Percentiles rank a stretch among this genome's conserved stretches.
These are phyloP conservation scores for Cytospora chrysosperma DNA, from an alignment of 2,329 filamentous ascomycete genomes.

Conservation along the genomic window DNA sequence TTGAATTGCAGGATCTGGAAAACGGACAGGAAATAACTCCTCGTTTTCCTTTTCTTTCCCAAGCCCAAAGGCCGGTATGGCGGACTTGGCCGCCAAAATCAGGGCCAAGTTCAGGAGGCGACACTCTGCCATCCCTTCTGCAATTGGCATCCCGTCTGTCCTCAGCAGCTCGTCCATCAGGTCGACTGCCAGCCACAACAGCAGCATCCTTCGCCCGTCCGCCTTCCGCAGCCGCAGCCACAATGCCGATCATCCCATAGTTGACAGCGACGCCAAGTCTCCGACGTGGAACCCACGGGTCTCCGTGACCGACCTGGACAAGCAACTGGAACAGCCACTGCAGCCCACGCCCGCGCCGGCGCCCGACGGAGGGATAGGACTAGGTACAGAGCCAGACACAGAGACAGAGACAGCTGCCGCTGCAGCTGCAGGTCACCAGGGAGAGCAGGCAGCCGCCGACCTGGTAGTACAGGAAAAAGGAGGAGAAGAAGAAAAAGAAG, in stretches of 20 bases:
- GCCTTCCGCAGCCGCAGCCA: slow-evolving; percentile 12
- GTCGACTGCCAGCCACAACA: slow-evolving; percentile 31
- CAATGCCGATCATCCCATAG: slow-evolving; percentile 15
- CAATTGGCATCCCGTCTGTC: slow-evolving; percentile 32
- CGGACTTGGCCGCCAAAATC: slow-evolving; percentile 47
- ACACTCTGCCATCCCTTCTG: slow-evolving; percentile 37
- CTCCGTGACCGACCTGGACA: slow-evolving; percentile 13
- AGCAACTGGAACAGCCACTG: slow-evolving; percentile 23
- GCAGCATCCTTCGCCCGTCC: slow-evolving; percentile 28
- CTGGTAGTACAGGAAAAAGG: background rate
- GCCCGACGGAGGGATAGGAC: background rate
- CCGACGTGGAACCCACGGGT: slow-evolving; percentile 13
- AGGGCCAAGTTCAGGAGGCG: slow-evolving; percentile 47
- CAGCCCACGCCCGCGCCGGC: background rate
- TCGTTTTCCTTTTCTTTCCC: background rate
- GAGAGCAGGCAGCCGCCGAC: slow-evolving; percentile 15
- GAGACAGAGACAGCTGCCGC: no score
- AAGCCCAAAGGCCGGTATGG: slow-evolving; percentile 38
- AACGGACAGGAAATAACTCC: background rate
- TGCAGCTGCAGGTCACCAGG: slow-evolving; percentile 1
- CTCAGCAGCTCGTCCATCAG: slow-evolving; percentile 34
- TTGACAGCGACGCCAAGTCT: slow-evolving; percentile 8
- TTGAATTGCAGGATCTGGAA: background rate
- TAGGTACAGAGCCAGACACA: slow-evolving; percentile 9
- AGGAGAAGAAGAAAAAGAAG: background rate